Evolutionary conservation across 2,329 filamentous ascomycete genomes (phyloP).

Genomic region (Diaporthe helianthi): DNA sequence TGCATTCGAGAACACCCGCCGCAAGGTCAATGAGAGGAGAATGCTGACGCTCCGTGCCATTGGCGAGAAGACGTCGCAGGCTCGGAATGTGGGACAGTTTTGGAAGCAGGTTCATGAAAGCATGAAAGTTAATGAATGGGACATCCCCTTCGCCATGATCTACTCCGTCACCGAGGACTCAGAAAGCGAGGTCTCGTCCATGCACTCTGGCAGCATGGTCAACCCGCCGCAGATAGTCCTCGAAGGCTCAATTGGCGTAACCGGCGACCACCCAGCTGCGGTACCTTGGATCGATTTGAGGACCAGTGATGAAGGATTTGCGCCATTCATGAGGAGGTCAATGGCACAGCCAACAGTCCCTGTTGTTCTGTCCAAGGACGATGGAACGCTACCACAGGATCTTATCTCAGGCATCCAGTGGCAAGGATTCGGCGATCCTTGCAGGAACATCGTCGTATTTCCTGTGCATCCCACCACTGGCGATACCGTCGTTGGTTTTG

Average conservation of each 20-base stretch:
- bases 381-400: constrained; percentile 68
- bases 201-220: constrained; percentile 70
- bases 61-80: constrained; percentile 75
- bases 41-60: constrained; percentile 82
- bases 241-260: constrained; percentile 75
- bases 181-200: constrained; percentile 75
- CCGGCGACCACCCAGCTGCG: constrained; percentile 66
- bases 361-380: constrained; percentile 71
- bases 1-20: constrained; percentile 79
- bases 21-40: constrained; percentile 78
- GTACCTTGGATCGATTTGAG: constrained; percentile 71
- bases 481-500: constrained; percentile 77
- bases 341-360: constrained; percentile 70
- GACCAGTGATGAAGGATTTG: constrained; percentile 75
- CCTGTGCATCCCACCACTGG: constrained; percentile 79
- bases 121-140: constrained; percentile 75
- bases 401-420: constrained; percentile 73
- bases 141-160: constrained; percentile 78
- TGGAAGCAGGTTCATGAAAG: constrained; percentile 75
- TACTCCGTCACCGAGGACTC: constrained; percentile 76
- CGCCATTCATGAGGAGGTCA: constrained; percentile 77
- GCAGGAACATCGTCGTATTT: constrained; percentile 75
- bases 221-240: constrained; percentile 71
- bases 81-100: constrained; percentile 75
- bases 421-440: constrained; percentile 75